Evolutionary conservation across 2,329 filamentous ascomycete species (phyloP).

Genomic region (Lanzia echinophila): DNA sequence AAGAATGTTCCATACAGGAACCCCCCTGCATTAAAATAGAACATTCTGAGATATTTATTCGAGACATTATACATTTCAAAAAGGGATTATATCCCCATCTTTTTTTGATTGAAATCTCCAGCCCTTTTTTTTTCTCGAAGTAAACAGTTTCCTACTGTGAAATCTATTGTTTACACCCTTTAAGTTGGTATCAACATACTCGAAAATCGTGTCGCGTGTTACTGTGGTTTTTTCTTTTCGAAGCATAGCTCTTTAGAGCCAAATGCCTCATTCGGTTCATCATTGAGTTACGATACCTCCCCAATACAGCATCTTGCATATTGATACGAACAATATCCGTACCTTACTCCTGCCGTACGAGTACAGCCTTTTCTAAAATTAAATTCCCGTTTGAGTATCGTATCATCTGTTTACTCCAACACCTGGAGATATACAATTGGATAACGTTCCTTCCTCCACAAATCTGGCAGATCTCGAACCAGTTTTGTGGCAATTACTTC

Average conservation of each 20-base stretch:
- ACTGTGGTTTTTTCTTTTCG: conserved; percentile 6
- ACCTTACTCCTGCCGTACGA: too few species aligned
- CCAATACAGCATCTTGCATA: neutral
- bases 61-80: conserved; percentile 17
- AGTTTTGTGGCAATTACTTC: conserved; percentile 4
- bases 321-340: too few species aligned
- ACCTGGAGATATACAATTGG: too few species aligned
- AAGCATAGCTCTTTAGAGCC: neutral
- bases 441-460: conserved; percentile 3
- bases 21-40: conserved; percentile 16
- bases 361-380: too few species aligned
- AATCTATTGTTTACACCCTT: conserved; percentile 4
- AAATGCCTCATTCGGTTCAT: conserved; percentile 8
- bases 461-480: conserved; percentile 1
- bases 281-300: too few species aligned
- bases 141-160: too few species aligned
- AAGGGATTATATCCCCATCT: neutral
- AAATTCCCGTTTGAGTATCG: too few species aligned
- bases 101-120: too few species aligned
- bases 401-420: too few species aligned
- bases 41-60: conserved; percentile 15
- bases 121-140: neutral
- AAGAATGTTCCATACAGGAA: too few species aligned
- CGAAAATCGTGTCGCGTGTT: neutral
- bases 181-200: neutral